These are phyloP conservation scores for Stemphylium lycopersici DNA, from an alignment of 2,329 filamentous ascomycete species.

Conservation along the genomic window DNA sequence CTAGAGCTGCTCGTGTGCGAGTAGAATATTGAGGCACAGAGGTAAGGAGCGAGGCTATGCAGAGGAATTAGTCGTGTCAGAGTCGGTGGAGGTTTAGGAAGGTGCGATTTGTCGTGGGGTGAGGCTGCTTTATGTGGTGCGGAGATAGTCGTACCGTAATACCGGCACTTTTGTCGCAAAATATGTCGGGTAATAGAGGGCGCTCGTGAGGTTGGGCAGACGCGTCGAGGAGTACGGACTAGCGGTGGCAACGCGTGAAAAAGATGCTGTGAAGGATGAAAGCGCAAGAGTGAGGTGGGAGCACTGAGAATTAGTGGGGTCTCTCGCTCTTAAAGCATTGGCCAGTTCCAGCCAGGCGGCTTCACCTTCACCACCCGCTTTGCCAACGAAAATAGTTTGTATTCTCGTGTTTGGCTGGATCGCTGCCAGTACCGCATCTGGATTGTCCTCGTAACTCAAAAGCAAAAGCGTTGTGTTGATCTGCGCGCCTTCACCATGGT, in stretches of 20 bases:
- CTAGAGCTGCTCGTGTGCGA: conserved; percentile 4
- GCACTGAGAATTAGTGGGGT: conserved; percentile 39
- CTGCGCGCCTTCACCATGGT: conserved; percentile 36
- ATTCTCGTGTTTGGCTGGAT: conserved; percentile 1
- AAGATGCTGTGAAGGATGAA: conserved; percentile 21
- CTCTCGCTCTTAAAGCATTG: conserved; percentile 31
- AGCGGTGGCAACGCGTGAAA: conserved; percentile 33
- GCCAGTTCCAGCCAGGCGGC: conserved; percentile 23
- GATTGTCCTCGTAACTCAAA: neutral
- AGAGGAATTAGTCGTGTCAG: conserved; percentile 24
- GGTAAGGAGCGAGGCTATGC: conserved; percentile 1
- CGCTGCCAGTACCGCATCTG: neutral
- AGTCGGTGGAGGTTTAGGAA: conserved; percentile 31
- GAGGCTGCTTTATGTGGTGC: conserved; percentile 28
- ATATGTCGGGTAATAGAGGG: conserved; percentile 19
- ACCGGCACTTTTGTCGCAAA: conserved; percentile 15
- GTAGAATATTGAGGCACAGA: neutral
- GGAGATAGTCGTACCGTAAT: conserved; percentile 25
- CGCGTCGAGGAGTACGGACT: conserved; percentile 23
- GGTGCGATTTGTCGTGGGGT: conserved; percentile 18
- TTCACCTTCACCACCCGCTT: conserved; percentile 17
- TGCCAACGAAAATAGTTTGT: conserved; percentile 2
- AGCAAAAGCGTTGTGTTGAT: neutral
- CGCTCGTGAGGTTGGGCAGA: conserved; percentile 13
- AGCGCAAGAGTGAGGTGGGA: conserved; percentile 34